These are phyloP conservation scores for Suhomyces kunorum DNA, from an alignment of 1,139 yeast species.

Conservation along the genomic window DNA sequence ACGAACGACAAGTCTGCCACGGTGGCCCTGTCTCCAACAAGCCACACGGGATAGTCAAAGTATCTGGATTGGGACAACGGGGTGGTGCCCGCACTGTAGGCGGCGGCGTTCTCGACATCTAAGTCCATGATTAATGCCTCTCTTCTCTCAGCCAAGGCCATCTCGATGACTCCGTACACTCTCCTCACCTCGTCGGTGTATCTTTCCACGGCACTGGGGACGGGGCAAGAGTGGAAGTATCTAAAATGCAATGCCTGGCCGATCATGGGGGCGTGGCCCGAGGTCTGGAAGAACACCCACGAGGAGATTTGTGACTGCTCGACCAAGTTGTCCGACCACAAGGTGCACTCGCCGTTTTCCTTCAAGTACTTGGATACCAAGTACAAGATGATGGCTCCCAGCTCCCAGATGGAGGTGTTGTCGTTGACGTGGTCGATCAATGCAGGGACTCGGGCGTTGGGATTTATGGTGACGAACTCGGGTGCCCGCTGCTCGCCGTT, in stretches of 20 bases:
- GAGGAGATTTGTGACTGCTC: slow-evolving; percentile 87
- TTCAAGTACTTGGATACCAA: slow-evolving; percentile 66
- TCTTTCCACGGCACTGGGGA: slow-evolving; percentile 86
- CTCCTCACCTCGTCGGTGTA: slow-evolving; percentile 92
- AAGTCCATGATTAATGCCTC: slow-evolving; percentile 89
- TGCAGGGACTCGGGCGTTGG: slow-evolving; percentile 94
- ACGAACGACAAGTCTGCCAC: slow-evolving; percentile 91
- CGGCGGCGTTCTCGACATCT: slow-evolving; percentile 86
- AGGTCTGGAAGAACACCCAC: slow-evolving; percentile 93
- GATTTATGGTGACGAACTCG: slow-evolving; percentile 86
- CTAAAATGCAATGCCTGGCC: slow-evolving; percentile 96
- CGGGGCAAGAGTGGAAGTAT: slow-evolving; percentile 84
- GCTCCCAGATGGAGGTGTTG: slow-evolving; percentile 87
- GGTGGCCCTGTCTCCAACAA: slow-evolving; percentile 87
- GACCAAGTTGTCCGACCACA: slow-evolving; percentile 77
- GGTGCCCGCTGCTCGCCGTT: slow-evolving; percentile 92
- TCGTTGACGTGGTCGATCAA: slow-evolving; percentile 83
- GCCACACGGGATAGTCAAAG: slow-evolving; percentile 93
- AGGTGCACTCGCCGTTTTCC: slow-evolving; percentile 70
- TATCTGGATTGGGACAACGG: slow-evolving; percentile 83
- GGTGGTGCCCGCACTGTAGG: slow-evolving; percentile 85
- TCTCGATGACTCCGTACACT: slow-evolving; percentile 91
- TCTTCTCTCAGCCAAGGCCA: slow-evolving; percentile 91
- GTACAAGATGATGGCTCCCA: slow-evolving; percentile 86
- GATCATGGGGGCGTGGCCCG: slow-evolving; percentile 97